Evolutionary conservation across 129 eudicot species (phyloP).

Genomic region (Flaveria ramosissima): DNA sequence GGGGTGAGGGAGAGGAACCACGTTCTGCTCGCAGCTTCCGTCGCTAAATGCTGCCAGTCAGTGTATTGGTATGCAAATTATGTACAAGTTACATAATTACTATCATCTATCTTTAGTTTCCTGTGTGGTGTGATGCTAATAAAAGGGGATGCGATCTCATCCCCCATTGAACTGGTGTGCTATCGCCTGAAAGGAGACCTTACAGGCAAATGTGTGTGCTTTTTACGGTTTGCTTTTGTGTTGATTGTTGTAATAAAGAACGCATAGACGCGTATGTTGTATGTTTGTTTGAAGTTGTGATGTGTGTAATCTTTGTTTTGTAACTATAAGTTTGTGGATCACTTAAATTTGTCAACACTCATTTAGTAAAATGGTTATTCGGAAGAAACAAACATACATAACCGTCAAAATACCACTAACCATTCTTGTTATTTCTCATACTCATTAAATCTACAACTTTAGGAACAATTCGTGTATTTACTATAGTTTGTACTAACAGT

Average conservation of each 20-base stretch:
- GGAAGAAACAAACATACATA: no score
- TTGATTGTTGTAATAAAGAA: slow-evolving; percentile 29
- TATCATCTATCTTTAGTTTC: slow-evolving; percentile 11
- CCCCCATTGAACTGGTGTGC: slow-evolving; percentile 24
- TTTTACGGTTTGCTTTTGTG: slow-evolving; percentile 24
- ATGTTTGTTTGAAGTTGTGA: slow-evolving; percentile 17
- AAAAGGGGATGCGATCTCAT: slow-evolving; percentile 21
- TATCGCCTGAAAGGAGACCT: not conserved
- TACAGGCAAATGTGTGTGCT: slow-evolving; percentile 6
- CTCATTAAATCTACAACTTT: no score
- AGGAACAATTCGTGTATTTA: no score
- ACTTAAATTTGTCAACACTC: not conserved
- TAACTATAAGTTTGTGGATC: not conserved
- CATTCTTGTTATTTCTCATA: no score
- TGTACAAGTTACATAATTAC: not conserved
- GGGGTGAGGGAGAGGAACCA: slow-evolving; percentile 47
- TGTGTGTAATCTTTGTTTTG: not conserved
- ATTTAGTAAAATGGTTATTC: no score
- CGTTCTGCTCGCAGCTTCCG: slow-evolving; percentile 77
- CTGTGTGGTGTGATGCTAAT: slow-evolving; percentile 31
- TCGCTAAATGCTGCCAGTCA: slow-evolving; percentile 34
- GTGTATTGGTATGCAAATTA: slow-evolving; percentile 15
- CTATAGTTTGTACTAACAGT: no score
- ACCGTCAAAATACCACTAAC: no score
- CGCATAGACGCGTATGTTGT: not conserved